phyloP scores from a whole-genome alignment of 805 yeast genomes.

The Candida bentonensis region DNA sequence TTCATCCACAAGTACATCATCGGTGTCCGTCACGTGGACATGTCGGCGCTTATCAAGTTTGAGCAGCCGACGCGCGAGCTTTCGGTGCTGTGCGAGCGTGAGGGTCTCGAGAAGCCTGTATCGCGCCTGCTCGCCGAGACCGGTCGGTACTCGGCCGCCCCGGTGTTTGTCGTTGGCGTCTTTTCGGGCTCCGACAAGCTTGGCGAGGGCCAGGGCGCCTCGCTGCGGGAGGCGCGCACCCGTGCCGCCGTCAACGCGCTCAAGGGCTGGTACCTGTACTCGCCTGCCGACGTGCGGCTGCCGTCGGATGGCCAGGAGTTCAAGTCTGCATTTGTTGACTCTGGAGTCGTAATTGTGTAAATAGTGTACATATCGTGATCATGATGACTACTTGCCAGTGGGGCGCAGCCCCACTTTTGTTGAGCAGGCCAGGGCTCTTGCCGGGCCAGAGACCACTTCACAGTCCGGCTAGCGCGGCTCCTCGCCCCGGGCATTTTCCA shows the following conservation, averaged over 20 bases:
- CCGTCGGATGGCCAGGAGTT: not conserved
- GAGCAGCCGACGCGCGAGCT: conserved; percentile 78
- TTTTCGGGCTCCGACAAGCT: conserved; percentile 70
- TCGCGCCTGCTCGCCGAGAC: conserved; percentile 83
- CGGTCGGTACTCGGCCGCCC: conserved; percentile 73
- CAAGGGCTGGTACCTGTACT: conserved; percentile 83
- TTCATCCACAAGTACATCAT: conserved; percentile 66
- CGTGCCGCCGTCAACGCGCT: conserved; percentile 86
- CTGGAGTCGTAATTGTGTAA: conserved; percentile 1
- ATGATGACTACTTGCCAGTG: too few species aligned
- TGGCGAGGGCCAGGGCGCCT: conserved; percentile 91
- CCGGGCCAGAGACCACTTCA: too few species aligned
- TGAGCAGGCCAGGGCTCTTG: too few species aligned
- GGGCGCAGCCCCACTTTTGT: too few species aligned
- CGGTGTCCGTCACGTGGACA: conserved; percentile 60
- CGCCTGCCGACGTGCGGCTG: conserved; percentile 40
- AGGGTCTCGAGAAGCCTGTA: conserved; percentile 59
- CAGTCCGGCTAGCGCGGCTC: too few species aligned
- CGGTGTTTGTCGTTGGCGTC: conserved; percentile 84
- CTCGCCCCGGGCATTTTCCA: not conserved
- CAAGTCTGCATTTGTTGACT: not conserved
- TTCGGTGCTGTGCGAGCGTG: conserved; percentile 59
- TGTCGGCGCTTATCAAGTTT: conserved; percentile 63
- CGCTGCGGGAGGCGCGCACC: conserved; percentile 80
- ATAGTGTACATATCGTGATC: not conserved